Evolutionary conservation across 2,329 filamentous ascomycete genomes (phyloP).

Genomic region (Paramyrothecium roridum): DNA sequence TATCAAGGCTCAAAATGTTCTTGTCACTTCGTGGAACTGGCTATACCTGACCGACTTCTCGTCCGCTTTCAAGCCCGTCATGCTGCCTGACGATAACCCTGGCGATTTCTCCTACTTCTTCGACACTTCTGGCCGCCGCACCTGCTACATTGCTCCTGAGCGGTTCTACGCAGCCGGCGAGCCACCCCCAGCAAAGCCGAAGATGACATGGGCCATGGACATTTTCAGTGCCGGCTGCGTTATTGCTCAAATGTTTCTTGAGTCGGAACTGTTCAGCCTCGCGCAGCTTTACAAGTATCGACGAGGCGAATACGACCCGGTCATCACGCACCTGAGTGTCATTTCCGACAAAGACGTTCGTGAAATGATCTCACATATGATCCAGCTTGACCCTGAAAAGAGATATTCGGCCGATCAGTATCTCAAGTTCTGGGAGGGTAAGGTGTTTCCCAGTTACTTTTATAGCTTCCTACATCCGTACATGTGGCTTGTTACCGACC

Average conservation of each 20-base stretch:
- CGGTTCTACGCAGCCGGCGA: conserved; percentile 75
- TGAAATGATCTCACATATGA: conserved; percentile 92
- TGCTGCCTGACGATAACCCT: conserved; percentile 92
- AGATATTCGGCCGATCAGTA: conserved; percentile 94
- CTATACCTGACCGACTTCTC: conserved; percentile 97
- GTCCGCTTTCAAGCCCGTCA: conserved; percentile 89
- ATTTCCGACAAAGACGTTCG: conserved; percentile 86
- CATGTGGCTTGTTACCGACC: conserved; percentile 93
- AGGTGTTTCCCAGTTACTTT: conserved; percentile 94
- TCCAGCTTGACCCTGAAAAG: conserved; percentile 87
- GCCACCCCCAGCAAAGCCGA: conserved; percentile 55
- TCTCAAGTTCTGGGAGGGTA: conserved; percentile 84
- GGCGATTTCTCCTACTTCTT: conserved; percentile 98
- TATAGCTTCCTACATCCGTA: conserved; percentile 97
- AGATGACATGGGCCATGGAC: conserved; percentile 91
- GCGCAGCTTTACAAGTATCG: conserved; percentile 95
- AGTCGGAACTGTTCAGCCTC: conserved; percentile 94
- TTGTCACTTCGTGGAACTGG: conserved; percentile 99
- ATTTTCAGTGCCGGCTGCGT: conserved; percentile 97
- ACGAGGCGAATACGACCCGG: conserved; percentile 86
- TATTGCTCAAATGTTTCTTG: conserved; percentile 92
- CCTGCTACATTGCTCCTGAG: conserved; percentile 94
- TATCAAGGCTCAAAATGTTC: conserved; percentile 95
- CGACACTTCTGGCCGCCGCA: conserved; percentile 84
- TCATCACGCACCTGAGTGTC: conserved; percentile 73